Evolutionary conservation across 495 filamentous ascomycete species (phyloP), one percentile per base, ranked within the genome.

Genomic region (Cryomyces minteri): DNA sequence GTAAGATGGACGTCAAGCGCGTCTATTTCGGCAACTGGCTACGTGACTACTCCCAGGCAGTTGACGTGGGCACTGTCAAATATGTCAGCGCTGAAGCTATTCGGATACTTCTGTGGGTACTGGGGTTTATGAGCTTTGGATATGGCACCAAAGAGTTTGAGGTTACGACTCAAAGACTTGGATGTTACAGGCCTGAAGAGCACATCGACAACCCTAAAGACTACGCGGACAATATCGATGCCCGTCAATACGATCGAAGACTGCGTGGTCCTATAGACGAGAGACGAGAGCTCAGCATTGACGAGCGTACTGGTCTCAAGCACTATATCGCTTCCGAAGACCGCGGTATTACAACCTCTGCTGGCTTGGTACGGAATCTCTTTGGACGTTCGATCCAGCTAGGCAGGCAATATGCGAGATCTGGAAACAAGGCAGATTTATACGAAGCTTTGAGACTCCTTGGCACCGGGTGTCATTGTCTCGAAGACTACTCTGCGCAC

Each of bases 401-500:
- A 1, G 87, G 73, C 32, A 77, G 86, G 47, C 71, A 65, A 14
- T 93, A 84, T 58, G 69, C 63, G 38, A 63, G 64, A 12, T 73
- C 62, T 39, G 45, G 64, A 6, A 72, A 82, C 51, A 77, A 87
- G 50, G 67, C 68, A 28, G 86, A 90, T 51, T 68, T 90, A 4
- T 76, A 87, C 56, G 87, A 94, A 64, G 83, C 86, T 43, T 65
- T 94, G 12, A 76, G 87, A 44, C 67, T 93, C 6, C 58, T 94
- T 43, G 87, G 87, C 14, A 94, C 87, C 37, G 87, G 80, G 4
- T 69, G 82, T 43, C 87, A 94, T 65, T 92, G 85, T 50, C 63
- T 94, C n/a, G 87, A 94, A 68, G 86, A 94, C 55, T 94, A 75
- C 62, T 79, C 84, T 11, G 87, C 87, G 37, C 87, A 93, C 59